A percentile compares a stretch with the other conserved stretches of the same genome.
These are phyloP conservation scores for Ophiosphaerella korrae DNA, from an alignment of 2,329 filamentous ascomycete genomes.

Conservation along the genomic window DNA sequence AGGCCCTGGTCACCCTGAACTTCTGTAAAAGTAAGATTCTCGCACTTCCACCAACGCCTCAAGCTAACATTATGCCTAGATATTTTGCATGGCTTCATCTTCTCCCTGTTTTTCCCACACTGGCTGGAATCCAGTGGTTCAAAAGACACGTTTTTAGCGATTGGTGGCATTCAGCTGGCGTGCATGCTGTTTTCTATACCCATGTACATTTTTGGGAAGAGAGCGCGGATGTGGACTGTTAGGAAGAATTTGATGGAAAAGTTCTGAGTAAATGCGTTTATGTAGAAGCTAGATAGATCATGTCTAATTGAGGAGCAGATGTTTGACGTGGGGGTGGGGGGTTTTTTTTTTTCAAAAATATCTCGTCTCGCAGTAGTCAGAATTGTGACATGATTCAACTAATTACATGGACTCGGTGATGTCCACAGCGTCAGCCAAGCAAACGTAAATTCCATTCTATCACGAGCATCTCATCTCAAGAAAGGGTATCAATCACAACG, in stretches of 20 bases:
- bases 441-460: too few species aligned
- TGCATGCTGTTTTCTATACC: conserved; percentile 78
- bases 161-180: conserved; percentile 84
- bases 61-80: conserved; percentile 52
- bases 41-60: too few species aligned
- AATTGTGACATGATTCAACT: too few species aligned
- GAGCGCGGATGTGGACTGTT: conserved; percentile 92
- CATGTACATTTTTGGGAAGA: conserved; percentile 93
- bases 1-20: conserved; percentile 92
- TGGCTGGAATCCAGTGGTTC: conserved; percentile 81
- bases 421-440: too few species aligned
- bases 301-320: neutral
- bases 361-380: too few species aligned
- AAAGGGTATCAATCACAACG: too few species aligned
- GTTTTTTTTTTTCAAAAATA: too few species aligned
- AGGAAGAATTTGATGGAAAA: conserved; percentile 85
- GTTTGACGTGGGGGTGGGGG: too few species aligned
- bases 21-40: conserved; percentile 75
- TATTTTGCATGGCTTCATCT: conserved; percentile 86
- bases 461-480: too few species aligned
- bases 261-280: conserved; percentile 50
- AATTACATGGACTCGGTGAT: too few species aligned
- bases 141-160: conserved; percentile 77
- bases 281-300: neutral
- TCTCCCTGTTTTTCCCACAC: conserved; percentile 70